Evolutionary conservation across 345 rosid genomes (phyloP), one percentile per base, ranked within the genome.

Genomic region (Gossypium anomalum): DNA sequence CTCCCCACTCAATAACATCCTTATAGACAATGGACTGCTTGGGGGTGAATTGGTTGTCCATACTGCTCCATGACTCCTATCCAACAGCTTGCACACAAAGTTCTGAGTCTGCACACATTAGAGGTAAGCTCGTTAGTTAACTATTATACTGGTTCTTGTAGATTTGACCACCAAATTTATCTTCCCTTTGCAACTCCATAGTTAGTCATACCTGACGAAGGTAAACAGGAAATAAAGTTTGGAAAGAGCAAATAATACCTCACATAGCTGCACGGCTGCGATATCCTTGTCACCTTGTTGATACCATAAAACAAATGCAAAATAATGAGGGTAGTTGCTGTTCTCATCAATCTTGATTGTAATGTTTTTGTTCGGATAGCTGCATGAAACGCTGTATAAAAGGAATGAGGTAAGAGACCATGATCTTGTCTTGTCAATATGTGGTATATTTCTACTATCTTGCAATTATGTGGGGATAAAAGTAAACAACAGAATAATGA

Each of bases 201-300:
- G 7, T 23, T 58, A 4, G 63, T 57, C 62, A 57, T 58, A 23
- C 34, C 17, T 11, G 16, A 38, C 1, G 34, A 23, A 2, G 5
- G 12, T 27, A 27, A 53, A 57, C 38, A 44, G 22, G 58, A 57
- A 22, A 14, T 47, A 20, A 17, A 7, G 47, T 70, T 70, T 13
- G 23, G 70, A 13, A 49, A 67, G 14, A 43, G 49, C 55, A 48
- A 34, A 34, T 13, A 66, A 25, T 84, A 90, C 94, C 90, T 90
- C 90, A 20, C 94, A 90, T 7, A 90, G 83, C 78, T 88, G 92
- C 62, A 90, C 94, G 6, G 90, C 94, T 1, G 90, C 85, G 72
- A 90, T 87, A 71, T 90, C 94, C 77, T 66, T 86, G 53, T 76
- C 80, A 47, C 94, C 94, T 82, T 90, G 90, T 76, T 90, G 94